Base-by-base conservation (phyloP, 2,329 filamentous ascomycete genomes). In the Cordyceps tenuipes region DNA sequence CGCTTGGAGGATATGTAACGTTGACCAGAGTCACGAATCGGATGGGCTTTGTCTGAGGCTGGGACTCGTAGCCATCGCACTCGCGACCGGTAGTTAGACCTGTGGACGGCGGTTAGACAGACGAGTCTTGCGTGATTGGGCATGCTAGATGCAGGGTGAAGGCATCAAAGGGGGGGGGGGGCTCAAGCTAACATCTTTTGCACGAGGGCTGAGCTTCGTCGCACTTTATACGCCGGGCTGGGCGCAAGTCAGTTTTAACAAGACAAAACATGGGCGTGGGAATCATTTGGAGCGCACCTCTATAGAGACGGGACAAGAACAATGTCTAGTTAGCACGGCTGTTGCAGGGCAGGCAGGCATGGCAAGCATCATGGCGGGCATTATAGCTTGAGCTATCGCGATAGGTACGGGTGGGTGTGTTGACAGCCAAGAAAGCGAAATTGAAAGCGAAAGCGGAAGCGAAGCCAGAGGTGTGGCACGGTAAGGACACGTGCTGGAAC, bases 121-220 rank as follows among this genome's bases (percentile, higher is more conserved):
- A 51, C 2, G 10, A 19, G 9, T 5, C 3, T 39, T 31, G 31
- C 15, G 46, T 17, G 17, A 31, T 44, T 44, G 10, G 17, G 39
- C 19, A 49, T 49, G 52, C 10, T 21, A n/a, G 21, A 39, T 44
- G 53, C 26, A 46, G 15, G 26, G 12, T 39, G n/a, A 26, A 19
- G 23, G 15, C 43, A 44, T 50, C 48, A 6, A 12, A 9, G 29
- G 29, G 29, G 29, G 29, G 29, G 29, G 7, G 29, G 29, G 29
- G 29, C 23, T 29, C 13, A 43, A 12, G 34, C 54, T 57, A 57
- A 61, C 59, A 61, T 61, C 59, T 44, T 61, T 57, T 57, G 43
- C 53, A 61, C 17, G 53, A 54, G 19, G 59, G 59, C 23, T 57
- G 59, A 39, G 29, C 52, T 48, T 61, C 59, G 23, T 61, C 59